Evolutionary conservation across 2,329 filamentous ascomycete species (phyloP).

Genomic region (Coniochaeta hoffmannii): DNA sequence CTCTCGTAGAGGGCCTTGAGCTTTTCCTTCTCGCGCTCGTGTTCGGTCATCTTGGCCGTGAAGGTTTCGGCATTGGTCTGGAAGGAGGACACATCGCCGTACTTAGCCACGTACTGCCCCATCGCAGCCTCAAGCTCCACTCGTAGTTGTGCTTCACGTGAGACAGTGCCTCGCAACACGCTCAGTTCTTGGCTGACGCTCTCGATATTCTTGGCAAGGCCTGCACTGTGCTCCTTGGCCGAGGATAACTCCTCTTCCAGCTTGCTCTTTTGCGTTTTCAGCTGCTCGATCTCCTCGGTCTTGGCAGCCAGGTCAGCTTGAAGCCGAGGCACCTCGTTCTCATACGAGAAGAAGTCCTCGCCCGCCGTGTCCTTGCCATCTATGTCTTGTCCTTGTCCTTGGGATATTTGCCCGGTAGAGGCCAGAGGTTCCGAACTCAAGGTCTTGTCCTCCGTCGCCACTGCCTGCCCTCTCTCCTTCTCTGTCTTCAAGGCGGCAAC

Average conservation of each 20-base stretch:
- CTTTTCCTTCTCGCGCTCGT: constrained; percentile 16
- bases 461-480: constrained; percentile 15
- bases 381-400: constrained; percentile 18
- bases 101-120: no score
- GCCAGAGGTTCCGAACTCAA: background rate
- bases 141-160: constrained; percentile 37
- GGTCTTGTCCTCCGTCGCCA: constrained; percentile 18
- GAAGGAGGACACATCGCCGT: constrained; percentile 37
- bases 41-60: background rate
- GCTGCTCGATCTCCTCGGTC: constrained; percentile 59
- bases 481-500: constrained; percentile 20
- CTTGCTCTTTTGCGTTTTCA: constrained; percentile 60
- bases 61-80: constrained; percentile 26
- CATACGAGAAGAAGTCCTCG: constrained; percentile 88
- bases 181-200: constrained; percentile 57
- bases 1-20: constrained; percentile 17
- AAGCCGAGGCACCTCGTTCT: constrained; percentile 77
- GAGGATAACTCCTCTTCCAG: constrained; percentile 65
- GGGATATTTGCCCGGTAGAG: constrained; percentile 15
- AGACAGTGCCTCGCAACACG: constrained; percentile 32
- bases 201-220: constrained; percentile 61
- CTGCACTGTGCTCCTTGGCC: constrained; percentile 61
- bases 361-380: constrained; percentile 18
- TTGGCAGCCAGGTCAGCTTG: constrained; percentile 67
- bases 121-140: constrained; percentile 41